Percentiles rank a stretch among this genome's conserved stretches.
Evolutionary conservation across 2,329 filamentous ascomycete species (phyloP).

Genomic region (Aureobasidium sp.): DNA sequence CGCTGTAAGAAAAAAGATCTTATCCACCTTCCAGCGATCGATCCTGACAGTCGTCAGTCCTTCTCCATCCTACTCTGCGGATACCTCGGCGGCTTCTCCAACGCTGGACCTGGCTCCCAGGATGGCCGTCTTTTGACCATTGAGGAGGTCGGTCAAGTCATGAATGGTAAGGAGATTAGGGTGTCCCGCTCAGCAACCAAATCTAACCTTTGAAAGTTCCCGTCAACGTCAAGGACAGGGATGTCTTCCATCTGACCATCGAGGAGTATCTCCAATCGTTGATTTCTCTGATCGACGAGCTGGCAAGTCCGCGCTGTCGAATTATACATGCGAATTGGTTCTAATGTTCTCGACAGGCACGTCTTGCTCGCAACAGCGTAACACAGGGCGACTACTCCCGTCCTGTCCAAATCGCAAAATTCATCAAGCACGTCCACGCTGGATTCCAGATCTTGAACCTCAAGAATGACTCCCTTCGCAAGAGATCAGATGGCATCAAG

Average conservation of each 20-base stretch:
- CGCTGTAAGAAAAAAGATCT: slow-evolving; percentile 42
- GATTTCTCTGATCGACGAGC: slow-evolving; percentile 80
- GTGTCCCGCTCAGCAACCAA: neutral
- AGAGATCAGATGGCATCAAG: slow-evolving; percentile 87
- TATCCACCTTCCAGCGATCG: neutral
- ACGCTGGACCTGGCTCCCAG: slow-evolving; percentile 24
- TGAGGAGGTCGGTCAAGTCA: slow-evolving; percentile 72
- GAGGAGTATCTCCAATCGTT: slow-evolving; percentile 93
- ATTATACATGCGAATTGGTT: neutral
- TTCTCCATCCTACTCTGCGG: slow-evolving; percentile 54
- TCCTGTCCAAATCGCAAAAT: slow-evolving; percentile 79
- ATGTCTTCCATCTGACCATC: slow-evolving; percentile 90
- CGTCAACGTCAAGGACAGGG: slow-evolving; percentile 80
- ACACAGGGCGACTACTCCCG: slow-evolving; percentile 81
- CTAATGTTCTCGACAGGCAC: slow-evolving; percentile 41
- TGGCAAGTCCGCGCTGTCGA: slow-evolving; percentile 40
- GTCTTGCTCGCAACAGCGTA: slow-evolving; percentile 88
- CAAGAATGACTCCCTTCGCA: slow-evolving; percentile 87
- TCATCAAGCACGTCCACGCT: slow-evolving; percentile 90
- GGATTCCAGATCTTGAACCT: slow-evolving; percentile 96
- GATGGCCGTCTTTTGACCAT: slow-evolving; percentile 67
- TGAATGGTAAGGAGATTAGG: slow-evolving; percentile 49
- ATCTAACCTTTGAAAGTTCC: slow-evolving; percentile 52
- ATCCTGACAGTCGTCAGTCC: slow-evolving; percentile 30
- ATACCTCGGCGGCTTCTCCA: slow-evolving; percentile 67